These are phyloP conservation scores for Exidia glandulosa DNA, from an alignment of 768 basidiomycete species.

Conservation along the genomic window DNA sequence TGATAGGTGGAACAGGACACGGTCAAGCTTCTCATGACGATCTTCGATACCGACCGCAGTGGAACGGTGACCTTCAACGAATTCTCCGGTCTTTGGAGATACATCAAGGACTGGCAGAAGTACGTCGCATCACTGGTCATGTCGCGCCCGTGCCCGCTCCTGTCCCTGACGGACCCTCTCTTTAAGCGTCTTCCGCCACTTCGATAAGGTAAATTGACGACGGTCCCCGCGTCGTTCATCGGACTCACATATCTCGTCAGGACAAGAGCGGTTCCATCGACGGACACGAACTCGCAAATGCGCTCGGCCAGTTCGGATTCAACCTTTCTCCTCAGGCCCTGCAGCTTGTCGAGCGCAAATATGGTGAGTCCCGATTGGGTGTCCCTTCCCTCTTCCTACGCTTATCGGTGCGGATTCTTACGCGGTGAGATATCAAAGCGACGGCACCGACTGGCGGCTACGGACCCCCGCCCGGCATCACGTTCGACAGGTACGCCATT, in stretches of 20 bases:
- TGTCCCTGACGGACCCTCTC: not conserved
- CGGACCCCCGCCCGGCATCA: conserved; percentile 45
- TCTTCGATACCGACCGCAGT: conserved; percentile 69
- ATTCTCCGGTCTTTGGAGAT: conserved; percentile 74
- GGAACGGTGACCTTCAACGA: conserved; percentile 69
- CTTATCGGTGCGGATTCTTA: not conserved
- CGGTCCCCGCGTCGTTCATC: not conserved
- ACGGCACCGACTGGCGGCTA: conserved; percentile 19
- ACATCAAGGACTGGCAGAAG: conserved; percentile 76
- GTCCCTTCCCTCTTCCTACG: not conserved
- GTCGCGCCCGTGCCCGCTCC: not conserved
- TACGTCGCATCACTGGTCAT: not conserved
- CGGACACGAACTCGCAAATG: conserved; percentile 49
- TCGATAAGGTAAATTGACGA: not conserved
- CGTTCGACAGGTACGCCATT: conserved; percentile 49
- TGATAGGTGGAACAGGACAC: conserved; percentile 64
- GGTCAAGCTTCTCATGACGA: conserved; percentile 71
- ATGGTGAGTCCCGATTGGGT: conserved; percentile 37
- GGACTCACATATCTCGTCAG: conserved; percentile 35
- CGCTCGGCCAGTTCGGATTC: conserved; percentile 69
- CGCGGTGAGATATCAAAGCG: conserved; percentile 44
- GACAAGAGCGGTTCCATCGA: conserved; percentile 78
- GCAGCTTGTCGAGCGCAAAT: conserved; percentile 63
- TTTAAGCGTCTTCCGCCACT: conserved; percentile 10
- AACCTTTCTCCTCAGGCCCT: conserved; percentile 59